phyloP scores from a whole-genome alignment of 805 yeast genomes.

The Torulaspora delbrueckii region DNA sequence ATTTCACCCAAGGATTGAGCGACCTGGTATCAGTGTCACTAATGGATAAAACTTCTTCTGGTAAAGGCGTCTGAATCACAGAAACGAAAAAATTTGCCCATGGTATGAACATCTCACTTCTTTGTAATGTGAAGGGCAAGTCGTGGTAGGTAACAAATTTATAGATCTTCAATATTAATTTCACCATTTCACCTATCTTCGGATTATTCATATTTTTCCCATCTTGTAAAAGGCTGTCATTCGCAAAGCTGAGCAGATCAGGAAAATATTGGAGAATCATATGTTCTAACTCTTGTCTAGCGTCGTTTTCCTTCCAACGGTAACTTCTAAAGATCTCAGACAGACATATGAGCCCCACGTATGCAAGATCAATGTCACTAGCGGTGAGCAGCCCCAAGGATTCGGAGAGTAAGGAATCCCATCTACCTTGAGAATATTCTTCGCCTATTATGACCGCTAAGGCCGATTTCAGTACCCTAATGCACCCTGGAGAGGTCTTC shows the following conservation, averaged over 20 bases:
- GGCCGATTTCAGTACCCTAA: slow-evolving; percentile 47
- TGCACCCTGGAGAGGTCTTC: slow-evolving; percentile 36
- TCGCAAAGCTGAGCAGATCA: slow-evolving; percentile 59
- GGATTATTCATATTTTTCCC: slow-evolving; percentile 31
- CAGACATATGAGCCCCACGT: slow-evolving; percentile 67
- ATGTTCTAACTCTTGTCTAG: slow-evolving; percentile 49
- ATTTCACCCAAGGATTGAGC: slow-evolving; percentile 63
- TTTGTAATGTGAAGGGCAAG: slow-evolving; percentile 62
- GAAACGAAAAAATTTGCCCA: slow-evolving; percentile 79
- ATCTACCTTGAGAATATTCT: slow-evolving; percentile 45
- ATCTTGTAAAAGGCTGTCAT: slow-evolving; percentile 42
- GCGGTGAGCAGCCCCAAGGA: slow-evolving; percentile 44
- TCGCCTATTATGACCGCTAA: slow-evolving; percentile 47
- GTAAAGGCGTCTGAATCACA: slow-evolving; percentile 54
- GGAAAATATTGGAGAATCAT: slow-evolving; percentile 60
- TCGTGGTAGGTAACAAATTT: slow-evolving; percentile 73
- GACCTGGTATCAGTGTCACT: slow-evolving; percentile 49
- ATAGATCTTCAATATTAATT: slow-evolving; percentile 66
- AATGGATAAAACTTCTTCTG: slow-evolving; percentile 36
- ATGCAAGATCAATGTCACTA: slow-evolving; percentile 41
- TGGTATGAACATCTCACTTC: slow-evolving; percentile 44
- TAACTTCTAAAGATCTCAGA: slow-evolving; percentile 64
- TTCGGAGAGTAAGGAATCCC: slow-evolving; percentile 50
- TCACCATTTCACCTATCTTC: slow-evolving; percentile 66
- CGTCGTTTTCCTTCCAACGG: slow-evolving; percentile 63